phyloP scores from a whole-genome alignment of 2,329 filamentous ascomycete species.

The Talaromyces sp. region DNA sequence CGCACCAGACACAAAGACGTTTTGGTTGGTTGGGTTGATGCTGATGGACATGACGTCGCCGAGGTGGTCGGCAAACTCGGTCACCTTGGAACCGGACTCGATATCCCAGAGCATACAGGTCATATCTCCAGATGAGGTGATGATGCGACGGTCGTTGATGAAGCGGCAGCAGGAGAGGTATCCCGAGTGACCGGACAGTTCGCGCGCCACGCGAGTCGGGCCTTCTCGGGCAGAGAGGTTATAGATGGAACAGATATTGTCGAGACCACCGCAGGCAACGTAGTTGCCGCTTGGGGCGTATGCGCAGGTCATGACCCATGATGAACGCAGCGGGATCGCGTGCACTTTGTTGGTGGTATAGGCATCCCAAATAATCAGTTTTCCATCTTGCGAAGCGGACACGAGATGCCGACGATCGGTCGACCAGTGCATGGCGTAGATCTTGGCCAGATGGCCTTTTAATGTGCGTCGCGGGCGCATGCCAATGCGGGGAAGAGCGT shows the following conservation, averaged over 20 bases:
- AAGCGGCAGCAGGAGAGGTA: slow-evolving; percentile 98
- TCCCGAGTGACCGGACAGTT: slow-evolving; percentile 92
- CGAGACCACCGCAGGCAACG: slow-evolving; percentile 94
- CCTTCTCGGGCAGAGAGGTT: slow-evolving; percentile 95
- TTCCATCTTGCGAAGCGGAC: slow-evolving; percentile 96
- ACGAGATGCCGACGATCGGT: slow-evolving; percentile 96
- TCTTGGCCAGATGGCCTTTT: slow-evolving; percentile 97
- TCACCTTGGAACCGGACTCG: slow-evolving; percentile 93
- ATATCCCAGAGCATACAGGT: slow-evolving; percentile 99
- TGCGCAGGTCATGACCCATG: slow-evolving; percentile 99
- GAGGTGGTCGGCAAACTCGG: slow-evolving; percentile 95
- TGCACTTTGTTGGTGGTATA: slow-evolving; percentile 99
- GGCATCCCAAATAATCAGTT: slow-evolving; percentile 99
- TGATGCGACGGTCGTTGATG: slow-evolving; percentile 95
- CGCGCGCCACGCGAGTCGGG: slow-evolving; percentile 91
- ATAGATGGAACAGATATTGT: slow-evolving; percentile 99
- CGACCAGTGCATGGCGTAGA: slow-evolving; percentile 99
- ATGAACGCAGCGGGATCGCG: slow-evolving; percentile 92
- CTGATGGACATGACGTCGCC: slow-evolving; percentile 99
- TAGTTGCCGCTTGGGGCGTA: slow-evolving; percentile 98
- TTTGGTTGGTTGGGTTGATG: slow-evolving; percentile 98
- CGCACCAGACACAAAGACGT: slow-evolving; percentile 98
- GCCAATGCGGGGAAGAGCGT: slow-evolving; percentile 83
- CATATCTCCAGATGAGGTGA: slow-evolving; percentile 98
- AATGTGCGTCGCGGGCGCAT: slow-evolving; percentile 98